Base-by-base conservation (phyloP, 768 basidiomycete species). In the Termitomyces titanicus region DNA sequence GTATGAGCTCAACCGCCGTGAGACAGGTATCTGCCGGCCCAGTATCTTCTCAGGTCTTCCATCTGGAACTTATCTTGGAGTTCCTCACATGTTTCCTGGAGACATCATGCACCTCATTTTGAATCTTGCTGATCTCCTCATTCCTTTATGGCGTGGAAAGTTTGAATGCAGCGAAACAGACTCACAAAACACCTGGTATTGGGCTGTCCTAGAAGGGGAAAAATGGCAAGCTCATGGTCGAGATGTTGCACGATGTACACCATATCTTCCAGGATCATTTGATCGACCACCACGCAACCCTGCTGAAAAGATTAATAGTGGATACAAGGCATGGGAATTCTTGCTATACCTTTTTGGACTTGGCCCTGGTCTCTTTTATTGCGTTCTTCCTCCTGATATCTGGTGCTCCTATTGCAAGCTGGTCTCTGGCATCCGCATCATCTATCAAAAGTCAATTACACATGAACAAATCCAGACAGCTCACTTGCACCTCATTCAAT, bases 41-140 rank as follows among this genome's bases (percentile, higher is more conserved):
- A 53, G 39, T 15, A 29, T 53, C 7, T 43, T 45, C 33, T 18
- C 18, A 4, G 51, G 51, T 12, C 29, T 53, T 13, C 25, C 33
- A 1, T 17, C 42, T 7, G 18, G 52, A 60, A 34, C 61, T 57
- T 40, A 48, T 29, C 51, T 68, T n/a, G 44, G 54, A 3, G 47
- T 68, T 27, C 67, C 72, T 6, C 3, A 24, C 0, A 63, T 60
- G 25, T 70, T 70, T 54, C 37, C 53, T 12, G 53, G 40, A 0
- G 70, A 73, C 33, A 43, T 67, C 37, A 72, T 74, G 70, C 72
- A 73, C 54, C 61, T 65, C 3, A 43, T 54, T 18, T 57, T 74
- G 17, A 74, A 74, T 58, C n/a, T 73, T 8, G 42, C 22, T 3
- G 42, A 75, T 31, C 63, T 71, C 24, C 20, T 67, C 6, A 24